Conservation (phyloP, 441 rosid genomes). For the Euphorbia corollata region DNA sequence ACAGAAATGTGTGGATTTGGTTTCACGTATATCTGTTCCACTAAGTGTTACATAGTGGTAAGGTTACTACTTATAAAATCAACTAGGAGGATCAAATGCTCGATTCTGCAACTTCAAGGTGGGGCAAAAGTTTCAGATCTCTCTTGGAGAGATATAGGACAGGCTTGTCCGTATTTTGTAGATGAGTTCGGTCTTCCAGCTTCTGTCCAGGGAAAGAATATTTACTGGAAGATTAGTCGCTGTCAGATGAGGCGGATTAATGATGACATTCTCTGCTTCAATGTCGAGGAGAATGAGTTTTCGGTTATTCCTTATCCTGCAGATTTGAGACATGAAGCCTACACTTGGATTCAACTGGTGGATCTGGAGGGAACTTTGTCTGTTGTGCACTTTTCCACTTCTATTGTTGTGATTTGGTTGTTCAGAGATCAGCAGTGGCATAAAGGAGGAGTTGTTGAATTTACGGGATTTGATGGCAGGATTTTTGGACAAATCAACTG, state of each 20-base stretch:
- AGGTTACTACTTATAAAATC: neutral
- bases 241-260: neutral
- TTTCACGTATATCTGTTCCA: neutral
- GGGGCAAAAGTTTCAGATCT: neutral
- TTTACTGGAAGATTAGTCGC: constrained; percentile 19
- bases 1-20: neutral
- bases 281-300: constrained; percentile 9
- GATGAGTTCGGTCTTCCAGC: constrained; percentile 18
- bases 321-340: neutral
- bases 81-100: constrained; percentile 3
- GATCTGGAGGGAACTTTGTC: constrained; percentile 9
- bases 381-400: neutral
- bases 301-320: constrained; percentile 4
- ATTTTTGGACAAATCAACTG: constrained; percentile 9
- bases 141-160: constrained; percentile 1
- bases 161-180: too few relatives aligned
- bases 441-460: neutral
- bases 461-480: neutral
- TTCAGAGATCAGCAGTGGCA: constrained; percentile 6
- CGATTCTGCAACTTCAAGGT: constrained; percentile 8
- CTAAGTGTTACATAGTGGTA: constrained; percentile 10
- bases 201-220: constrained; percentile 4
- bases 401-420: neutral
- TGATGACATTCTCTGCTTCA: constrained; percentile 6
- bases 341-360: constrained; percentile 5